Conservation (phyloP, 1,139 yeast genomes). For the Kluyveromyces sp. region DNA sequence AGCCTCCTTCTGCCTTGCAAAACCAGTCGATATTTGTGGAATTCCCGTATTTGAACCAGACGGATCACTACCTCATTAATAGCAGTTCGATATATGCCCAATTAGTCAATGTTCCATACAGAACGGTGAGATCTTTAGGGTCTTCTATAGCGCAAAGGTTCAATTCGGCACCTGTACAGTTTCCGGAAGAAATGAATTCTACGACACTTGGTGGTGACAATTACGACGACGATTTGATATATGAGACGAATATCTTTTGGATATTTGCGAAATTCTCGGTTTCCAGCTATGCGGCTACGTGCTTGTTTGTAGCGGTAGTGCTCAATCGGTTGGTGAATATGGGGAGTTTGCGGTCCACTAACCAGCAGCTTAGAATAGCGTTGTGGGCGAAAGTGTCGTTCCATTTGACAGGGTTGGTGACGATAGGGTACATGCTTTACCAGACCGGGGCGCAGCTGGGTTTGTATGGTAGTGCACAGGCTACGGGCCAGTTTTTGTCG, state of each 20-base stretch:
- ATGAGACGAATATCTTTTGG: constrained; percentile 9
- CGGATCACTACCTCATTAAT: constrained; percentile 9
- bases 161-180: not conserved
- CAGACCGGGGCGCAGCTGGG: constrained; percentile 12
- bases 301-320: constrained; percentile 18
- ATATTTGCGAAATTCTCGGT: constrained; percentile 15
- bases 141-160: constrained; percentile 17
- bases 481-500: constrained; percentile 10
- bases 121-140: constrained; percentile 13
- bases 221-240: constrained; percentile 1
- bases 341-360: constrained; percentile 18
- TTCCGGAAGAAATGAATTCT: too few species aligned
- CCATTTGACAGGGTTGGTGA: constrained; percentile 13
- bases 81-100: constrained; percentile 10
- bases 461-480: constrained; percentile 4
- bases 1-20: not conserved
- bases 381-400: constrained; percentile 17
- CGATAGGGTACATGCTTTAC: constrained; percentile 11
- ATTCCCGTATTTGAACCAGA: constrained; percentile 17
- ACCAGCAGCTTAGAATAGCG: constrained; percentile 12
- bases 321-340: constrained; percentile 20
- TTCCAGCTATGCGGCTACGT: constrained; percentile 17
- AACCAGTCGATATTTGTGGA: not conserved
- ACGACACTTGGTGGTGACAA: not conserved
- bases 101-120: constrained; percentile 17